phyloP scores from a whole-genome alignment of 192 early-diverging fungal genomes.

The Linnemannia schmuckeri region DNA sequence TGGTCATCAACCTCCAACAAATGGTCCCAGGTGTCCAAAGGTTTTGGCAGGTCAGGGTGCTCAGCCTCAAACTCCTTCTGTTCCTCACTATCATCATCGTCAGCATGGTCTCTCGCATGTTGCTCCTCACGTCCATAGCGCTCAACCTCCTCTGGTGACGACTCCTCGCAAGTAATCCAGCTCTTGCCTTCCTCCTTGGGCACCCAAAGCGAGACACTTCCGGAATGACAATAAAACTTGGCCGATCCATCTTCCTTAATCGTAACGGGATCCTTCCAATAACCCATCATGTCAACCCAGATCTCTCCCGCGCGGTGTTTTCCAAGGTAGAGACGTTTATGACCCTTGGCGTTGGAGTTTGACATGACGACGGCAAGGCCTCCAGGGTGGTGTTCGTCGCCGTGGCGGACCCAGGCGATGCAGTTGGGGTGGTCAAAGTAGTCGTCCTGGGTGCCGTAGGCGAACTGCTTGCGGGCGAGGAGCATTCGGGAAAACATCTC shows the following conservation, averaged over 20 bases:
- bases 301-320: constrained; percentile 15
- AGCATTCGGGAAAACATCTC: constrained; percentile 43
- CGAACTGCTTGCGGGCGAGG: constrained; percentile 45
- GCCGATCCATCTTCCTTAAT: constrained; percentile 37
- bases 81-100: constrained; percentile 7
- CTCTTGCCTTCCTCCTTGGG: constrained; percentile 27
- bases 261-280: constrained; percentile 32
- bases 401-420: constrained; percentile 60
- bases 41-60: constrained; percentile 30
- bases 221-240: constrained; percentile 32
- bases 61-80: constrained; percentile 15
- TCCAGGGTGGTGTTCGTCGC: constrained; percentile 25
- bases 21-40: constrained; percentile 41
- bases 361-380: constrained; percentile 39
- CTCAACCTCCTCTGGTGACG: constrained; percentile 15
- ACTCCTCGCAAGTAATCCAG: constrained; percentile 30
- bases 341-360: constrained; percentile 27
- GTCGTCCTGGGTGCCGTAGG: constrained; percentile 61
- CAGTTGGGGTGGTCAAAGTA: constrained; percentile 61
- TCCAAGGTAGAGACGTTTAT: constrained; percentile 32
- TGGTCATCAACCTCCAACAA: constrained; percentile 31
- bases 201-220: constrained; percentile 29
- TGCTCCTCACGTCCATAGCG: constrained; percentile 16
- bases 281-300: constrained; percentile 46
- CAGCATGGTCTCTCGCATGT: constrained; percentile 20